Conservation (phyloP, 305 asterid species). For the Solanum hybrid region DNA sequence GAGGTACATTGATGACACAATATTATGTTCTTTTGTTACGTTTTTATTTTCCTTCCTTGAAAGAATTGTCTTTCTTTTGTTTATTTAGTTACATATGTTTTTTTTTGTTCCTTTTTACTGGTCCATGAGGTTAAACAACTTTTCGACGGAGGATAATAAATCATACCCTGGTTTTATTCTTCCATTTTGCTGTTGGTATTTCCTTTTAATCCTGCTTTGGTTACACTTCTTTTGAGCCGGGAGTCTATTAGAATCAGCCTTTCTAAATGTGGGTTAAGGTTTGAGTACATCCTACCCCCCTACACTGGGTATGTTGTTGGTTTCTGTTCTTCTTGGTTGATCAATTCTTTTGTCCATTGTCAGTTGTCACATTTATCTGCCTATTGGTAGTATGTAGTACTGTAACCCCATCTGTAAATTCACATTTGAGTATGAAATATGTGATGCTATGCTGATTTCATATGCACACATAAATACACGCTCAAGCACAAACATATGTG, state of each 20-base stretch:
- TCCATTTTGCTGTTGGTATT: not conserved
- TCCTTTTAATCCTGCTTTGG: not conserved
- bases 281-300: not conserved
- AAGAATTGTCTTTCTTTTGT: not conserved
- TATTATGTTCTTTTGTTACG: not conserved
- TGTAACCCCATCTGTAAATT: not conserved
- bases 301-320: not conserved
- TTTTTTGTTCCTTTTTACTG: not conserved
- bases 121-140: not conserved
- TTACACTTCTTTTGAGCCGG: not conserved
- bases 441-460: not conserved
- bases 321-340: not conserved
- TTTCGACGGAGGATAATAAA: not conserved
- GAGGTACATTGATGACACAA: constrained; percentile 34
- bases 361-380: not conserved
- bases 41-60: not conserved
- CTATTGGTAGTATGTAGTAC: not conserved
- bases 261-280: not conserved
- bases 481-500: not conserved
- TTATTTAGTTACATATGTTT: not conserved
- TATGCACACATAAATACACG: not conserved
- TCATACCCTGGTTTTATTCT: not conserved
- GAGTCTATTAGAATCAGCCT: not conserved
- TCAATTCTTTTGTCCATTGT: not conserved
- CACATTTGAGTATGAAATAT: not conserved